A percentile compares a stretch with the other conserved stretches of the same genome.
phyloP scores from a whole-genome alignment of 495 filamentous ascomycete species.

The Hypoxylon perforatum region DNA sequence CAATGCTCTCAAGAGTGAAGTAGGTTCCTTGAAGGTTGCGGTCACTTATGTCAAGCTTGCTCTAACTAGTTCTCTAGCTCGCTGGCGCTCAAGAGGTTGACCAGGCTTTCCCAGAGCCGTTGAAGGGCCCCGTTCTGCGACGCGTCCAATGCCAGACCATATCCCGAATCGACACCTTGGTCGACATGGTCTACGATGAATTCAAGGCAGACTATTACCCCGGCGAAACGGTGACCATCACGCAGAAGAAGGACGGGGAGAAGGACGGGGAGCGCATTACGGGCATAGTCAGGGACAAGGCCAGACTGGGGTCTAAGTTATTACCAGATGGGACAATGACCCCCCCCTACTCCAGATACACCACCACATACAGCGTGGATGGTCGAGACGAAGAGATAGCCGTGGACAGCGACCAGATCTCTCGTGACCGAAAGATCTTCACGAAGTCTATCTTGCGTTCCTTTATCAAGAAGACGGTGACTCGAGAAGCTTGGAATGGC shows the following conservation, averaged over 20 bases:
- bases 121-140: slow-evolving; percentile 90
- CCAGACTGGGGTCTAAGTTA: slow-evolving; percentile 71
- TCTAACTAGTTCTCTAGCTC: slow-evolving; percentile 63
- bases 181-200: slow-evolving; percentile 72
- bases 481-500: slow-evolving; percentile 89
- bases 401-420: slow-evolving; percentile 82
- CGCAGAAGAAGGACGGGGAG: slow-evolving; percentile 75
- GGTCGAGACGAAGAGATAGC: slow-evolving; percentile 78
- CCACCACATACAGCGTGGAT: slow-evolving; percentile 71
- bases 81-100: slow-evolving; percentile 90
- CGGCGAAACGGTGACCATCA: slow-evolving; percentile 80
- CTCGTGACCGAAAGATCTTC: slow-evolving; percentile 90
- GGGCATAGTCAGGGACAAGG: slow-evolving; percentile 87
- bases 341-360: slow-evolving; percentile 79
- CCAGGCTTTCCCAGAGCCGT: slow-evolving; percentile 86
- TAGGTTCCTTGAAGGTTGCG: slow-evolving; percentile 57
- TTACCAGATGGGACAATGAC: slow-evolving; percentile 72
- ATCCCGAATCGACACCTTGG: slow-evolving; percentile 90
- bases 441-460: slow-evolving; percentile 93
- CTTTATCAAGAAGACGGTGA: slow-evolving; percentile 94
- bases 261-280: slow-evolving; percentile 75
- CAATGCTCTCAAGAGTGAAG: slow-evolving; percentile 92
- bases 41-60: not conserved
- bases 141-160: slow-evolving; percentile 91
- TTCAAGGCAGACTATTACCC: slow-evolving; percentile 96